Percentiles rank a stretch among this genome's conserved stretches.
These are phyloP conservation scores for Didymella lethalis DNA, from an alignment of 2,329 filamentous ascomycete genomes.

Conservation along the genomic window DNA sequence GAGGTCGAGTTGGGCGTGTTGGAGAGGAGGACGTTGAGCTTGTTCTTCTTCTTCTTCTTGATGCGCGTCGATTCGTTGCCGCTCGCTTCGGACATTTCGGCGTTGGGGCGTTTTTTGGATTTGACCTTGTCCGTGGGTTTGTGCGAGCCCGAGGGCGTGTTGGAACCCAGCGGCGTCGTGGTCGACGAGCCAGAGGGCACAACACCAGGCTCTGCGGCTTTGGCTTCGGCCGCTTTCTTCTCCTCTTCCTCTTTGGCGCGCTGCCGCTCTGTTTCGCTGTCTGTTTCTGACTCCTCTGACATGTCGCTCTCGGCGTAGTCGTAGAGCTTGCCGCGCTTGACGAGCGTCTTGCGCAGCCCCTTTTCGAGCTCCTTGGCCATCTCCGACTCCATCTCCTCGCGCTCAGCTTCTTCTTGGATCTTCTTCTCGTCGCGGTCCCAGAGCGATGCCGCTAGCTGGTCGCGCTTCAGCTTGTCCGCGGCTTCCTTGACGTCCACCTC, in stretches of 20 bases:
- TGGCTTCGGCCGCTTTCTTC: slow-evolving; percentile 55
- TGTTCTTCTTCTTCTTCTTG: slow-evolving; percentile 69
- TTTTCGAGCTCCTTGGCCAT: slow-evolving; percentile 76
- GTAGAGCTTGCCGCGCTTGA: slow-evolving; percentile 84
- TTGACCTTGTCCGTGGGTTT: slow-evolving; percentile 58
- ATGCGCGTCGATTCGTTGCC: slow-evolving; percentile 88
- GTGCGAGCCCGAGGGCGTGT: slow-evolving; percentile 58
- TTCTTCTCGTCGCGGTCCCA: slow-evolving; percentile 69
- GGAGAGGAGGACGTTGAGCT: slow-evolving; percentile 59
- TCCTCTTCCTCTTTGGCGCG: slow-evolving; percentile 65
- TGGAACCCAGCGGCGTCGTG: slow-evolving; percentile 61
- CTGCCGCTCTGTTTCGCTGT: slow-evolving; percentile 70
- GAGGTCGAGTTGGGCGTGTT: slow-evolving; percentile 57
- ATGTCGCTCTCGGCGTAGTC: slow-evolving; percentile 84
- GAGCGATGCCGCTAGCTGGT: slow-evolving; percentile 86
- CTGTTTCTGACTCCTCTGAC: slow-evolving; percentile 49
- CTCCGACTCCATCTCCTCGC: slow-evolving; percentile 72
- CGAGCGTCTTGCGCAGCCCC: slow-evolving; percentile 78
- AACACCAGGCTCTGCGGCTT: slow-evolving; percentile 58
- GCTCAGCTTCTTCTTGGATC: slow-evolving; percentile 71
- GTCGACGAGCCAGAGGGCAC: slow-evolving; percentile 62
- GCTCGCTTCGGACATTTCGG: slow-evolving; percentile 87
- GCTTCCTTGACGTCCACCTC: slow-evolving; percentile 68
- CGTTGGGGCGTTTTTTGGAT: slow-evolving; percentile 82
- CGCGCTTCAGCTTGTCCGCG: slow-evolving; percentile 71